Evolutionary conservation across 805 yeast genomes (phyloP).

Genomic region (Cyberlindnera amylophila): DNA sequence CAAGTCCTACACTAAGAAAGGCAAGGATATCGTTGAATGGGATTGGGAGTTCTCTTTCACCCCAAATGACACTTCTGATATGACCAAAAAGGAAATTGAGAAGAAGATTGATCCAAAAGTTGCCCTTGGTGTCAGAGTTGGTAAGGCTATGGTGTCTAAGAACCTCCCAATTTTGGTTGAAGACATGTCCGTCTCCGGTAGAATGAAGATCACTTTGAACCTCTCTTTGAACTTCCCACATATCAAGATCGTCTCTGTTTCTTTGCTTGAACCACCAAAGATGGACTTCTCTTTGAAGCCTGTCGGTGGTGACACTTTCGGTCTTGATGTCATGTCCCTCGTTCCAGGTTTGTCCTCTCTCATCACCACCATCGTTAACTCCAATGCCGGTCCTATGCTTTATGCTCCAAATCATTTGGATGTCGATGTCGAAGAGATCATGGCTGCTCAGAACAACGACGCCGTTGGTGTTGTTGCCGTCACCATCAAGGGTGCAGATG

Average conservation of each 20-base stretch:
- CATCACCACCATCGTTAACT: constrained; percentile 65
- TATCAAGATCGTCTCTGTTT: constrained; percentile 65
- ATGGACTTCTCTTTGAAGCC: constrained; percentile 82
- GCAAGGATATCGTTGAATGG: constrained; percentile 69
- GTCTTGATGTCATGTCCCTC: constrained; percentile 78
- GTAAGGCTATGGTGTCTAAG: constrained; percentile 76
- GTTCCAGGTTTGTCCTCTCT: constrained; percentile 75
- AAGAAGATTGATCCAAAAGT: constrained; percentile 76
- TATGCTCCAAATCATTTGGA: constrained; percentile 82
- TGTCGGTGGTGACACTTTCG: constrained; percentile 85
- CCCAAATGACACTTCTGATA: constrained; percentile 78
- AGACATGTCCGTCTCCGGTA: constrained; percentile 73
- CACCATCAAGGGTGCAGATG: constrained; percentile 51
- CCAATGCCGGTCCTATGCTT: constrained; percentile 70
- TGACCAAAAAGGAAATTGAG: constrained; percentile 72
- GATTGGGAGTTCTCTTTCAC: constrained; percentile 80
- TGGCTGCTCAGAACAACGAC: constrained; percentile 61
- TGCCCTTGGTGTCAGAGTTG: constrained; percentile 74
- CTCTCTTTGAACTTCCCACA: constrained; percentile 72
- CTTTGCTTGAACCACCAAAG: constrained; percentile 71
- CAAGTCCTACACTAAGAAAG: constrained; percentile 68
- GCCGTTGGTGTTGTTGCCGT: constrained; percentile 69
- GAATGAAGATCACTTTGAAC: constrained; percentile 59
- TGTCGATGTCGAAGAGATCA: constrained; percentile 66
- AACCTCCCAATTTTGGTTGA: constrained; percentile 75